Percentiles rank a stretch among this genome's conserved stretches.
Conservation (phyloP, 2,329 filamentous ascomycete species). For the Aspergillus chevalieri region DNA sequence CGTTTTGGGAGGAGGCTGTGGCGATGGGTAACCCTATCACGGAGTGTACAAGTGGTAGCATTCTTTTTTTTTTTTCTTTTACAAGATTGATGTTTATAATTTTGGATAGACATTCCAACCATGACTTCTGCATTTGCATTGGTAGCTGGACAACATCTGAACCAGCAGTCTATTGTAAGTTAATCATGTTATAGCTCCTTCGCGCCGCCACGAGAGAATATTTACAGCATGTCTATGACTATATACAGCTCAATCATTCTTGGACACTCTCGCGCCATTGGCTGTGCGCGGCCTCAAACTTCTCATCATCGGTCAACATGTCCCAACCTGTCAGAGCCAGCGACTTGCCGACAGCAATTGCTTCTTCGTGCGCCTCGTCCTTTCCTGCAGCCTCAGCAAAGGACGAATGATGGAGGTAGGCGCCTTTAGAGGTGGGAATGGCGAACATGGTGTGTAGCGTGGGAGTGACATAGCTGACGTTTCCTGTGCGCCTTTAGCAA, state of each 20-base stretch:
- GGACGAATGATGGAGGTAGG: constrained; percentile 31
- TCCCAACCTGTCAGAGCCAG: constrained; percentile 37
- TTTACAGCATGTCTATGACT: not conserved
- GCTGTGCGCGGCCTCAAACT: constrained; percentile 18
- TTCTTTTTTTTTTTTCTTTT: no score
- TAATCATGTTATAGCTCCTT: no score
- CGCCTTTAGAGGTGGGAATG: constrained; percentile 35
- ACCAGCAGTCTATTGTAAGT: no score
- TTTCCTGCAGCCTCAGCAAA: constrained; percentile 44
- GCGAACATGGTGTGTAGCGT: constrained; percentile 46
- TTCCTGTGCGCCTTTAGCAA: constrained; percentile 28
- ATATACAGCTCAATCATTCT: constrained; percentile 6
- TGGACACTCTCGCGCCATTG: constrained; percentile 22
- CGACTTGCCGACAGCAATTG: constrained; percentile 42
- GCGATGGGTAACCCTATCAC: not conserved
- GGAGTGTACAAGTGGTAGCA: not conserved
- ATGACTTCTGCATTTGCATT: no score
- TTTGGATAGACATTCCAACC: no score
- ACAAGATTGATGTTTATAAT: no score
- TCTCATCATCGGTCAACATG: constrained; percentile 18
- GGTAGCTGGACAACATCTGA: no score
- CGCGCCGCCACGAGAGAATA: no score
- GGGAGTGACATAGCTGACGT: constrained; percentile 45
- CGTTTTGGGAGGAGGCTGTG: not conserved
- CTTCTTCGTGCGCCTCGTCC: constrained; percentile 36